Conservation (phyloP, 2,329 filamentous ascomycete genomes). For the Colletotrichum sp. region DNA sequence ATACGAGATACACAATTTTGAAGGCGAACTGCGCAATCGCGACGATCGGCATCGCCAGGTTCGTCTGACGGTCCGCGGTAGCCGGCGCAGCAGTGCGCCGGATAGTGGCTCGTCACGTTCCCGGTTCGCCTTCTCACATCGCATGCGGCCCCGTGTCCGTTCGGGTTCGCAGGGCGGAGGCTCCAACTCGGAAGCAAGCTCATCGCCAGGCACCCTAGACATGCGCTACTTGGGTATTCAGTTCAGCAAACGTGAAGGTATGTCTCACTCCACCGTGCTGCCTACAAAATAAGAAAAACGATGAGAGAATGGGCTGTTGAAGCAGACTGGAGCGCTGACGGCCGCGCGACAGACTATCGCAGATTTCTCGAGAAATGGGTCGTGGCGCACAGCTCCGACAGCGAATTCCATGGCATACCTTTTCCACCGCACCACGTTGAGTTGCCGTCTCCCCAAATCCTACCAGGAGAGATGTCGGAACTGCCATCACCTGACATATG, state of each 20-base stretch:
- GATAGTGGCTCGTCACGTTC: slow-evolving; percentile 39
- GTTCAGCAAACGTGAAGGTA: slow-evolving; percentile 54
- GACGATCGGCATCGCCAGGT: slow-evolving; percentile 52
- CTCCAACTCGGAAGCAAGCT: slow-evolving; percentile 25
- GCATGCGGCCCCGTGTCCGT: slow-evolving; percentile 44
- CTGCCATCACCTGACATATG: slow-evolving; percentile 12
- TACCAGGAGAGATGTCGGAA: slow-evolving; percentile 30
- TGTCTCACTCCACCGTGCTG: slow-evolving; percentile 5
- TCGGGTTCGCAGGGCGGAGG: slow-evolving; percentile 30
- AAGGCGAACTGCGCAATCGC: slow-evolving; percentile 48
- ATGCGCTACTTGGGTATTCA: slow-evolving; percentile 56
- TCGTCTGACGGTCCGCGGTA: slow-evolving; percentile 44
- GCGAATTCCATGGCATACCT: slow-evolving; percentile 49
- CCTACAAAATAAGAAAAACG: neutral
- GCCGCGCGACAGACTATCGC: slow-evolving; percentile 41
- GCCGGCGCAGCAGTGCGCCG: slow-evolving; percentile 45
- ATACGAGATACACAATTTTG: slow-evolving; percentile 53
- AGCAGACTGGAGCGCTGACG: neutral
- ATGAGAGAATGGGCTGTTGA: neutral
- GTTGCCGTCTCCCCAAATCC: slow-evolving; percentile 52
- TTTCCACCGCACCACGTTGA: slow-evolving; percentile 52
- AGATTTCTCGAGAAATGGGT: slow-evolving; percentile 53
- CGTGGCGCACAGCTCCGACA: slow-evolving; percentile 50
- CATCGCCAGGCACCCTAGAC: slow-evolving; percentile 34
- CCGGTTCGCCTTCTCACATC: slow-evolving; percentile 48